phyloP scores from a whole-genome alignment of 2,329 filamentous ascomycete species.

The Setomelanomma holmii region DNA sequence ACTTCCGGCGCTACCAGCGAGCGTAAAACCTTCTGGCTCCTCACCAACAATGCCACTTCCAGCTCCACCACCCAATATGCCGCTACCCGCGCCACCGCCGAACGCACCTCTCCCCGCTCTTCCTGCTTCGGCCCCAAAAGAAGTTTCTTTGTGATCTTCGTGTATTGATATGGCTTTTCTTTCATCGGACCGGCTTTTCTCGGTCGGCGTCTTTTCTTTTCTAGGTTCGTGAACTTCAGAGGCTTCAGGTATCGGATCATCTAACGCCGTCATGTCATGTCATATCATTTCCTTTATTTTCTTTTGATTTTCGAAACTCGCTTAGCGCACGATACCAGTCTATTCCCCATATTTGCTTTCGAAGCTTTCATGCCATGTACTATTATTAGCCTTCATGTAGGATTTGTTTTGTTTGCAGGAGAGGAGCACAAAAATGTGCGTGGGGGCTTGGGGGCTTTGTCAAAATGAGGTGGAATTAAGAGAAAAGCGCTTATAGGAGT shows the following conservation, averaged over 20 bases:
- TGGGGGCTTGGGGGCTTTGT: too few species aligned
- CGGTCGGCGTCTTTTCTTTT: too few species aligned
- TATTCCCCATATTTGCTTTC: background rate
- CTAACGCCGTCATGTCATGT: constrained; percentile 1
- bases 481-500: too few species aligned
- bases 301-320: background rate
- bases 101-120: constrained; percentile 52
- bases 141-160: constrained; percentile 1
- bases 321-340: background rate
- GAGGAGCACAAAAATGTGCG: too few species aligned
- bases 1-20: constrained; percentile 4
- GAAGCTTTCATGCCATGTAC: background rate
- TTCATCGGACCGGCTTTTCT: too few species aligned
- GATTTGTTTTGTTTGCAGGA: background rate
- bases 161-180: background rate
- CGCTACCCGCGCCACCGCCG: constrained; percentile 55
- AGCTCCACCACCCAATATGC: constrained; percentile 14
- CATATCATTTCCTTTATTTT: background rate
- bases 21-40: background rate
- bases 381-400: background rate
- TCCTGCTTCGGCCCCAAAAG: constrained; percentile 22
- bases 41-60: background rate
- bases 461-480: too few species aligned
- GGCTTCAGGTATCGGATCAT: background rate
- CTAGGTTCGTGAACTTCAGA: too few species aligned